phyloP scores from a whole-genome alignment of 305 asterid genomes.

The Monarda citriodora region DNA sequence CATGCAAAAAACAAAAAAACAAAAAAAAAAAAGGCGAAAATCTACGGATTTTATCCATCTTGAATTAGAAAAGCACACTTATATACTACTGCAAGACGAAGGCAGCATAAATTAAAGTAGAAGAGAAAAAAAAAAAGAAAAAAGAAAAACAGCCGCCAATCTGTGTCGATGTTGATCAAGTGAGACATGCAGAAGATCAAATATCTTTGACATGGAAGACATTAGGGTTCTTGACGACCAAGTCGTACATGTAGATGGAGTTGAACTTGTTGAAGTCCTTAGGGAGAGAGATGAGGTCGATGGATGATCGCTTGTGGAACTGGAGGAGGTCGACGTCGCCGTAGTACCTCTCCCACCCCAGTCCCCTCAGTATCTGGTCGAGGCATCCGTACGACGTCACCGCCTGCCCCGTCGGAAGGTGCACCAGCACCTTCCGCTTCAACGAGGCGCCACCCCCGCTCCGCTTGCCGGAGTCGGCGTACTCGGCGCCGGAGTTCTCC shows the following conservation, averaged over 20 bases:
- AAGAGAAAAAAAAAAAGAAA: not conserved
- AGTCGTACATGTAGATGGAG: constrained; percentile 86
- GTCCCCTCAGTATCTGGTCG: constrained; percentile 53
- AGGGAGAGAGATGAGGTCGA: constrained; percentile 86
- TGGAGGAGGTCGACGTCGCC: constrained; percentile 72
- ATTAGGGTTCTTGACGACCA: constrained; percentile 88
- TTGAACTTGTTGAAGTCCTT: constrained; percentile 69
- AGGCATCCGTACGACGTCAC: constrained; percentile 64
- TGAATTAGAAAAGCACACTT: not conserved
- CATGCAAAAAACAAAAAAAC: constrained; percentile 9
- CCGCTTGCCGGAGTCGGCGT: constrained; percentile 14
- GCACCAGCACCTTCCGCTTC: constrained; percentile 64
- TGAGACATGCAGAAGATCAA: not conserved
- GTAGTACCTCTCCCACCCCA: constrained; percentile 91
- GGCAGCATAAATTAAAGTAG: not conserved
- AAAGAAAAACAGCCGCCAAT: no score
- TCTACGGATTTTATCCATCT: not conserved
- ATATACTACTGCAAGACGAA: no score
- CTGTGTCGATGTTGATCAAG: no score
- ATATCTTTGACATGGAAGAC: constrained; percentile 81
- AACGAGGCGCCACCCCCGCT: constrained; percentile 21
- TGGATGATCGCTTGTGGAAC: constrained; percentile 79
- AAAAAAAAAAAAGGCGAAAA: not conserved
- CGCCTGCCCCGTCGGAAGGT: constrained; percentile 62
- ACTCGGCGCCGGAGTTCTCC: constrained; percentile 54